Evolutionary conservation across 2,329 filamentous ascomycete species (phyloP).

Genomic region (Teratosphaeria nubilosa): DNA sequence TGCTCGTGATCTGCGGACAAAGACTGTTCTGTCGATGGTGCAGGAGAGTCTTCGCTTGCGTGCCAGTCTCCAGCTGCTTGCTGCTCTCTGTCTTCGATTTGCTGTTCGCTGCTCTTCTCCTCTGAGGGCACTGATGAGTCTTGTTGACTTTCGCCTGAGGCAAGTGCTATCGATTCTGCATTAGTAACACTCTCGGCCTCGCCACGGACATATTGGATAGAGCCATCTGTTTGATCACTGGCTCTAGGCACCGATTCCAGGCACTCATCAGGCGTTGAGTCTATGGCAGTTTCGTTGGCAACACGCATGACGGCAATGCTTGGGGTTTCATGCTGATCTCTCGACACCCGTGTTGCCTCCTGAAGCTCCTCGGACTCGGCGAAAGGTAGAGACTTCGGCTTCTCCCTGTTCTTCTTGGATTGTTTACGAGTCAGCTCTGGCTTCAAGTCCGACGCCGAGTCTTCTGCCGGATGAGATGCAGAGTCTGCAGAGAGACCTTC

Average conservation of each 20-base stretch:
- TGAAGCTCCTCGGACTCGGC: not conserved
- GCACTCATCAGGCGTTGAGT: not conserved
- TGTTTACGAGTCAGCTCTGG: constrained; percentile 13
- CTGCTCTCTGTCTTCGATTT: constrained; percentile 2
- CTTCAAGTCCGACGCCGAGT: not conserved
- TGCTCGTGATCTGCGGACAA: not conserved
- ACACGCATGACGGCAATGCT: not conserved
- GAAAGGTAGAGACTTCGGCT: constrained; percentile 4
- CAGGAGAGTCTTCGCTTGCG: not conserved
- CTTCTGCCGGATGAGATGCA: not conserved
- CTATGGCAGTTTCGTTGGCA: not conserved
- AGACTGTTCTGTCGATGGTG: not conserved
- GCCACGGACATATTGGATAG: not conserved
- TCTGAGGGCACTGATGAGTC: not conserved
- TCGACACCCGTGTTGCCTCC: not conserved
- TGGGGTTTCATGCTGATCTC: not conserved
- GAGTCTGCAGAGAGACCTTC: not conserved
- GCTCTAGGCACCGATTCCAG: not conserved
- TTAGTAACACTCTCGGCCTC: no score
- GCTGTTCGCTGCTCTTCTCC: constrained; percentile 18
- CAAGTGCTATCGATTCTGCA: not conserved
- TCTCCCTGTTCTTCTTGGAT: constrained; percentile 22
- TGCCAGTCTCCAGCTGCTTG: not conserved
- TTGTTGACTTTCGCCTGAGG: not conserved
- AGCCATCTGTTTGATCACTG: not conserved